phyloP scores from a whole-genome alignment of 768 basidiomycete genomes.

The Daedalea quercina region DNA sequence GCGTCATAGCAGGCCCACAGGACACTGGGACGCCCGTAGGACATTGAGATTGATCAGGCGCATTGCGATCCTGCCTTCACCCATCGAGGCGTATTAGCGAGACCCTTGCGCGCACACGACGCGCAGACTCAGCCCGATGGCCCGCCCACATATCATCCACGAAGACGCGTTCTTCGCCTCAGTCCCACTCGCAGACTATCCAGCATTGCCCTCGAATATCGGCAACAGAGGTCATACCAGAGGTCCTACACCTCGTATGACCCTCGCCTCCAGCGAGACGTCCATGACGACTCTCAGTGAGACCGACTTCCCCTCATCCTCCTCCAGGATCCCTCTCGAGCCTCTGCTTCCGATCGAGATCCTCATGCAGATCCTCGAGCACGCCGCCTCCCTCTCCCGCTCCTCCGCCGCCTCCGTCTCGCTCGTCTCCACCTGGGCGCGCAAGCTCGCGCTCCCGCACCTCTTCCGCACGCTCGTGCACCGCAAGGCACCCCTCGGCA shows the following conservation, averaged over 20 bases:
- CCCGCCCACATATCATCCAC: not conserved
- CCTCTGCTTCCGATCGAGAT: constrained; percentile 10
- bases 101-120: not conserved
- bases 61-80: no score
- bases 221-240: not conserved
- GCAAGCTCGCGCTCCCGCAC: constrained; percentile 12
- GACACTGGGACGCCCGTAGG: no score
- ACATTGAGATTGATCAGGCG: no score
- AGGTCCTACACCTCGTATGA: not conserved
- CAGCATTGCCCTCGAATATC: not conserved
- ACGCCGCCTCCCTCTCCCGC: constrained; percentile 8
- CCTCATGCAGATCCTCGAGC: constrained; percentile 17
- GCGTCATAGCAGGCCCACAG: no score
- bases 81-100: not conserved
- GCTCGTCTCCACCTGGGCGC: constrained; percentile 16
- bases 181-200: not conserved
- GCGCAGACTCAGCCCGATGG: not conserved
- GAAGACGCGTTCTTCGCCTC: not conserved
- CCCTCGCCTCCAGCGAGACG: not conserved
- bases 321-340: constrained; percentile 9
- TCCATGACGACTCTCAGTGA: not conserved
- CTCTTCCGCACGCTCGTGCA: constrained; percentile 17
- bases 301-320: not conserved
- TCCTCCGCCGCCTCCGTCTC: constrained; percentile 12
- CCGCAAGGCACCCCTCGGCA: not conserved